These are phyloP conservation scores for Picochlorum sp. DNA, from an alignment of 139 green algal species.

Conservation along the genomic window DNA sequence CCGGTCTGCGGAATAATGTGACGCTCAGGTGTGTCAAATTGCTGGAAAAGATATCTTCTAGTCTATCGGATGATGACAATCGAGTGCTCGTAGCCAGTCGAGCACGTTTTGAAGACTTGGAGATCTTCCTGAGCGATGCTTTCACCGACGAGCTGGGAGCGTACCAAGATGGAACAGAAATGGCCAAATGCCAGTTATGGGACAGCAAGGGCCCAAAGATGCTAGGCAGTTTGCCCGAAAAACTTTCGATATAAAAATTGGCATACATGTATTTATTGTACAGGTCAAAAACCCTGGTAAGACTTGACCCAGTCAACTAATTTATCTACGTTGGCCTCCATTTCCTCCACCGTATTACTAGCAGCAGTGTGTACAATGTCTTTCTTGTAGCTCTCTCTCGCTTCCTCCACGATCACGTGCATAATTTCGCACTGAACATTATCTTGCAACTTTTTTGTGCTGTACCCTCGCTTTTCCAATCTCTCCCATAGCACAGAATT, in stretches of 20 bases:
- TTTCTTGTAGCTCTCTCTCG: slow-evolving; percentile 80
- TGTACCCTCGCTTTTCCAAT: slow-evolving; percentile 72
- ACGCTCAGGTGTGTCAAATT: background rate
- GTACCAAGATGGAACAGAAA: slow-evolving; percentile 15
- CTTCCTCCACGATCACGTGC: slow-evolving; percentile 91
- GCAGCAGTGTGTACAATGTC: slow-evolving; percentile 76
- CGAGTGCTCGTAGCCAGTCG: background rate
- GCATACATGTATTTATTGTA: background rate
- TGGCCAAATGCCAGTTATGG: slow-evolving; percentile 18
- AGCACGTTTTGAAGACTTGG: background rate
- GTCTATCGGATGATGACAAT: background rate
- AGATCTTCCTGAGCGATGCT: slow-evolving; percentile 1
- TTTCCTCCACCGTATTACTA: slow-evolving; percentile 82
- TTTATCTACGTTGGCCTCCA: slow-evolving; percentile 81
- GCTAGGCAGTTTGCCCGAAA: slow-evolving; percentile 1
- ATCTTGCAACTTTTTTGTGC: slow-evolving; percentile 75
- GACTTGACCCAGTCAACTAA: slow-evolving; percentile 56
- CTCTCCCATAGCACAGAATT: slow-evolving; percentile 85
- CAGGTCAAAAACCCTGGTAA: background rate
- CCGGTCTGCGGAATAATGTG: slow-evolving; percentile 2
- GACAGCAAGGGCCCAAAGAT: slow-evolving; percentile 3
- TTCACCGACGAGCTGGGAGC: slow-evolving; percentile 26
- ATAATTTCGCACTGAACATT: slow-evolving; percentile 99
- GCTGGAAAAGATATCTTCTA: background rate
- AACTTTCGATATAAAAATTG: background rate